Evolutionary conservation across 2,329 filamentous ascomycete species (phyloP).

Genomic region (Zasmidium angulare): DNA sequence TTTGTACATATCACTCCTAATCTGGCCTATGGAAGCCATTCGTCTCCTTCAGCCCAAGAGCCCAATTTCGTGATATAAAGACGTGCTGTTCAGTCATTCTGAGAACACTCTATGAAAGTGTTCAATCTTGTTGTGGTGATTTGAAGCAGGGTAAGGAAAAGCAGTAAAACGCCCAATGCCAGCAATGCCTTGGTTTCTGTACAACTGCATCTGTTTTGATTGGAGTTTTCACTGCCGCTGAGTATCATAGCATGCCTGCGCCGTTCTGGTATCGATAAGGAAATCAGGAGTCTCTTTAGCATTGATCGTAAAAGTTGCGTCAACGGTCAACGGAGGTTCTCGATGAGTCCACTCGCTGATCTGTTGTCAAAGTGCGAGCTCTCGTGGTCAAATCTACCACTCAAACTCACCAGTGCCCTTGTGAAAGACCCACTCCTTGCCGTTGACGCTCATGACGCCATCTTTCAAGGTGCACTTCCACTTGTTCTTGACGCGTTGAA

Average conservation of each 20-base stretch:
- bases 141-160: not conserved
- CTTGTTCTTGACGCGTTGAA: slow-evolving; percentile 96
- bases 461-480: slow-evolving; percentile 98
- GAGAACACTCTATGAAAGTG: too few relatives aligned
- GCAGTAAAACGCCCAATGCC: not conserved
- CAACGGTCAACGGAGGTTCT: not conserved
- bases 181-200: not conserved
- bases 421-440: slow-evolving; percentile 92
- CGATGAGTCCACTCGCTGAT: not conserved
- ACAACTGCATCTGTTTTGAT: not conserved
- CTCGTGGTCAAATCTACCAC: slow-evolving; percentile 59
- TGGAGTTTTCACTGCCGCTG: not conserved
- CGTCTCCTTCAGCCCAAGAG: too few relatives aligned
- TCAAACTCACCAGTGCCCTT: slow-evolving; percentile 97
- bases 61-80: not conserved
- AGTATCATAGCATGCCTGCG: not conserved
- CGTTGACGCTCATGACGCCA: slow-evolving; percentile 87
- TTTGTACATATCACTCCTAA: not conserved
- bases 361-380: too few relatives aligned
- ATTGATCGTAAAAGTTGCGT: not conserved
- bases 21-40: too few relatives aligned
- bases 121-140: too few relatives aligned
- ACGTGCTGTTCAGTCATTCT: not conserved
- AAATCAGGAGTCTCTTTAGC: not conserved
- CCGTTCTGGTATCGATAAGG: not conserved